phyloP scores from a whole-genome alignment of 768 basidiomycete species.

The Mycena maculata region DNA sequence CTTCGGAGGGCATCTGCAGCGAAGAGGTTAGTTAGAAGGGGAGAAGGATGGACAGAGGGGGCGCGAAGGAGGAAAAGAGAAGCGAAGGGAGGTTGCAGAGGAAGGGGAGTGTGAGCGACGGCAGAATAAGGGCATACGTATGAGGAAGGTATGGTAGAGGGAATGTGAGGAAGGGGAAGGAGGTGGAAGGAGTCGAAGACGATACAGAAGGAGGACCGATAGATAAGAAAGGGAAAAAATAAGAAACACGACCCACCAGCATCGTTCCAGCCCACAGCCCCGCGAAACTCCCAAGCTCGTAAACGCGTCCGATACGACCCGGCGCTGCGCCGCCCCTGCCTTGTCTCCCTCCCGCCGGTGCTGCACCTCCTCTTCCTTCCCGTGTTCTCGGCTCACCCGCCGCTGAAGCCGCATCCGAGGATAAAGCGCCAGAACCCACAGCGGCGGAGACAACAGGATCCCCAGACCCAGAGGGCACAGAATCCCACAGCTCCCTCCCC shows the following conservation, averaged over 20 bases:
- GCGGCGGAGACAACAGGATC: no score
- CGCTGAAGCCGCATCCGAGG: background rate
- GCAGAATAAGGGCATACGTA: background rate
- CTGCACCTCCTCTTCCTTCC: background rate
- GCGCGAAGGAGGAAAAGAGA: background rate
- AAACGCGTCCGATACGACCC: slow-evolving; percentile 33
- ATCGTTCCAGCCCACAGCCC: slow-evolving; percentile 64
- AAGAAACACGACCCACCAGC: slow-evolving; percentile 39
- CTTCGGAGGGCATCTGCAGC: slow-evolving; percentile 46
- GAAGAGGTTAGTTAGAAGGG: background rate
- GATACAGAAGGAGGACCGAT: background rate
- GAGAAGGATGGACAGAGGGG: slow-evolving; percentile 2
- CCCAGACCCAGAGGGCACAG: no score
- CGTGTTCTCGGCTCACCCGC: background rate
- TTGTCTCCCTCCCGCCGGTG: background rate
- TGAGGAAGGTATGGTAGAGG: background rate
- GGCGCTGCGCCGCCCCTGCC: background rate
- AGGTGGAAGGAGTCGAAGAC: background rate
- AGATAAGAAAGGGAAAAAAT: background rate
- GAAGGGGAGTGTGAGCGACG: background rate
- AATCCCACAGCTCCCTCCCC: no score
- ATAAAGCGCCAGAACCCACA: background rate
- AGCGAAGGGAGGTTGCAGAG: background rate
- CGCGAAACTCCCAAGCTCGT: slow-evolving; percentile 55
- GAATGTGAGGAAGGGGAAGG: background rate